Evolutionary conservation across 371 early-diverging fungal genomes (phyloP), one percentile per base, ranked within the genome.

Genomic region (Pancytospora philotis): DNA sequence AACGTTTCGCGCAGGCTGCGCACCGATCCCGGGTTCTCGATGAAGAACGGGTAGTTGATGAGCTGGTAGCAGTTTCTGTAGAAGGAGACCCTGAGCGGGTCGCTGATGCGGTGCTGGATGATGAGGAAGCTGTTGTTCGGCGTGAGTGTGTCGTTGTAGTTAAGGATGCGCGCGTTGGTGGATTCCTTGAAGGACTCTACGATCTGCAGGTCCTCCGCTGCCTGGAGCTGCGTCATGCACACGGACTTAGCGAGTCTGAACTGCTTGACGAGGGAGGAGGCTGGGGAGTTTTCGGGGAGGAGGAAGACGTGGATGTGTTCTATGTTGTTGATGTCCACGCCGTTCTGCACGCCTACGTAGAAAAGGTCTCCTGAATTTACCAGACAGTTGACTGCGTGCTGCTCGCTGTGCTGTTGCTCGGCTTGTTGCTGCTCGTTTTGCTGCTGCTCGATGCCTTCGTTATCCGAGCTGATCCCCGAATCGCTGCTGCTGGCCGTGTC

Each of bases 51-150:
- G 31, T 66, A 66, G 19, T 60, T 53, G 3, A 63, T 35, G 4
- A 66, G 59, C 22, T 65, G 22, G n/a, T 57, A 59, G 6, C n/a
- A 8, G 6, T 28, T 28, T 6, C 22, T 16, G 4, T 59, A 58
- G 6, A 63, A 63, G n/a, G 45, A 65, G 19, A 65, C 65, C 6
- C n/a, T 50, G 16, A 65, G 19, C 36, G 65, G 65, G 6, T n/a
- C 8, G 19, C 19, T 10, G 3, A 65, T 53, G 6, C 27, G 30
- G 4, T 30, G 25, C 31, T 27, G 55, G 2, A 65, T 27, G n/a
- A 65, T 45, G 4, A 65, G 6, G 10, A 65, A 27, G 16, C 65
- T 41, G 22, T n/a, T 31, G 8, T 28, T 59, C 6, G 19, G 58
- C 4, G 8, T 34, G 10, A 65, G 22, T 59, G n/a, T 41, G 8